These are phyloP conservation scores for Neoboletus magnificus DNA, from an alignment of 768 basidiomycete genomes.

Conservation along the genomic window DNA sequence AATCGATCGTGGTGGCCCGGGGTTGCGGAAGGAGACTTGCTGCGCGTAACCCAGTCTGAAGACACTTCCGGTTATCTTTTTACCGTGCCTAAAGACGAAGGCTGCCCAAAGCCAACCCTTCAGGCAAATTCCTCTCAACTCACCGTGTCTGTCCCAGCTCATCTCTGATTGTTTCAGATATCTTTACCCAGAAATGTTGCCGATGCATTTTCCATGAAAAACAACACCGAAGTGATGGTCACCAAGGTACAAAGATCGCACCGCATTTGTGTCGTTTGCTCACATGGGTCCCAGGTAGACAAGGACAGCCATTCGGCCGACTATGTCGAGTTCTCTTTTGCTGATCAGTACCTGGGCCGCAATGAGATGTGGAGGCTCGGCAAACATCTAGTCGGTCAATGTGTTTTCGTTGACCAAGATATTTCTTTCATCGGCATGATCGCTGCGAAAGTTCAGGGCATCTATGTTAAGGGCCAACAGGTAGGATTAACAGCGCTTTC, in stretches of 20 bases:
- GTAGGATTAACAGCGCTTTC: constrained; percentile 34
- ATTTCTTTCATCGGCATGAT: constrained; percentile 81
- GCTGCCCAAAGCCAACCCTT: constrained; percentile 54
- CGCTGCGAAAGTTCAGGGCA: constrained; percentile 75
- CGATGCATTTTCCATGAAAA: constrained; percentile 66
- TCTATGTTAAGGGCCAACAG: constrained; percentile 68
- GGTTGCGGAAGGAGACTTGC: constrained; percentile 69
- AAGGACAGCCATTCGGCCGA: constrained; percentile 60
- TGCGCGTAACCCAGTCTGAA: constrained; percentile 51
- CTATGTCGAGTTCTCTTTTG: constrained; percentile 87
- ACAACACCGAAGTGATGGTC: constrained; percentile 66
- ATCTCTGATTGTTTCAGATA: constrained; percentile 43
- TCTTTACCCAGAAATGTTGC: constrained; percentile 73
- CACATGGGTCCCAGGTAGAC: constrained; percentile 53
- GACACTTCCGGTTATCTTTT: constrained; percentile 55
- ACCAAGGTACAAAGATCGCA: constrained; percentile 51
- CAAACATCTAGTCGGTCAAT: constrained; percentile 76
- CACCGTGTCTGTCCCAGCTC: not conserved
- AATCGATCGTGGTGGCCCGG: constrained; percentile 79
- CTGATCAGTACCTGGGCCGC: constrained; percentile 92
- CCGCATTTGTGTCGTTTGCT: constrained; percentile 6
- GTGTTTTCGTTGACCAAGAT: constrained; percentile 81
- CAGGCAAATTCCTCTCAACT: constrained; percentile 42
- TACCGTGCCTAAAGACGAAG: constrained; percentile 63
- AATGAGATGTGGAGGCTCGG: constrained; percentile 96